These are phyloP conservation scores for Cadophora sp. DNA, from an alignment of 2,329 filamentous ascomycete species.

Conservation along the genomic window DNA sequence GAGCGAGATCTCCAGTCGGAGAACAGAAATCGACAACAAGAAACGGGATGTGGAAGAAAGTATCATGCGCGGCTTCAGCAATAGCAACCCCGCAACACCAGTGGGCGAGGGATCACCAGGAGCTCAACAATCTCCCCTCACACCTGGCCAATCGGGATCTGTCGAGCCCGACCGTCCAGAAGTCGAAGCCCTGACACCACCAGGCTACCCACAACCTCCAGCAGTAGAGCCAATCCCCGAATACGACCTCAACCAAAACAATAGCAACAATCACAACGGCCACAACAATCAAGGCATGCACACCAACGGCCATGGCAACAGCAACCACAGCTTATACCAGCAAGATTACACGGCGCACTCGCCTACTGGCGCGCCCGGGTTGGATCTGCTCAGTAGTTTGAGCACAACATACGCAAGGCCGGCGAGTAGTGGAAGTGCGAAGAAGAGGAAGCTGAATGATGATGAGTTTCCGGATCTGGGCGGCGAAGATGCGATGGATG, in stretches of 20 bases:
- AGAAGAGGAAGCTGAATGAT: constrained; percentile 56
- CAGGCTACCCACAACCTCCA: constrained; percentile 59
- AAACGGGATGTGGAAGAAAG: constrained; percentile 89
- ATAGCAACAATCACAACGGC: constrained; percentile 5
- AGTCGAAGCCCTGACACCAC: constrained; percentile 88
- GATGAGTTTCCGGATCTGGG: constrained; percentile 54
- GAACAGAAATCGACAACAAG: constrained; percentile 76
- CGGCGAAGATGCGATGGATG: constrained; percentile 56
- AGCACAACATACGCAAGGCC: constrained; percentile 43
- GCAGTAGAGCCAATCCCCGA: constrained; percentile 42
- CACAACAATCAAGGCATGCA: constrained; percentile 4
- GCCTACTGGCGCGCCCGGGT: constrained; percentile 40
- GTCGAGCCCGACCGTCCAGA: constrained; percentile 76
- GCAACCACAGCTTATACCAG: constrained; percentile 20
- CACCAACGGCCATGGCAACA: constrained; percentile 21
- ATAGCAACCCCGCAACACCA: constrained; percentile 58
- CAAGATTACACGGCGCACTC: constrained; percentile 22
- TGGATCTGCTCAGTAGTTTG: constrained; percentile 48
- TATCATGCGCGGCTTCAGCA: constrained; percentile 83
- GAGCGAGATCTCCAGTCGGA: constrained; percentile 69
- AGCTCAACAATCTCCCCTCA: constrained; percentile 47
- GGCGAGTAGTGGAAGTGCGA: constrained; percentile 44
- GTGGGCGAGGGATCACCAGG: constrained; percentile 50
- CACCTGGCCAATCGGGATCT: constrained; percentile 43
- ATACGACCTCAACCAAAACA: constrained; percentile 46